A percentile compares a stretch with the other conserved stretches of the same genome.
These are phyloP conservation scores for Saturnispora quitensis DNA, from an alignment of 805 yeast genomes.

Conservation along the genomic window DNA sequence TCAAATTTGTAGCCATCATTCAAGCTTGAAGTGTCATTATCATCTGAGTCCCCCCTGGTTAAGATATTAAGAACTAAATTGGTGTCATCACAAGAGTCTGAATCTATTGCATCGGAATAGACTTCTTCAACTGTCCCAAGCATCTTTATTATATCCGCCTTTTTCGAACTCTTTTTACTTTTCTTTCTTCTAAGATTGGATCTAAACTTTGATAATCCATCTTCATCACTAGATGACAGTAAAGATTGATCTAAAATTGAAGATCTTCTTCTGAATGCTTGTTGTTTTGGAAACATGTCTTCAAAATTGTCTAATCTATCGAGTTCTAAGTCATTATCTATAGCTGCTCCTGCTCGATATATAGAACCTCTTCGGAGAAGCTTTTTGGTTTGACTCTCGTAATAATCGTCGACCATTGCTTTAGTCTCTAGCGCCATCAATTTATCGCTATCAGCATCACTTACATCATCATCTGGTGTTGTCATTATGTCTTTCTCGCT, in stretches of 20 bases:
- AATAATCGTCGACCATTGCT: constrained; percentile 33
- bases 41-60: constrained; percentile 34
- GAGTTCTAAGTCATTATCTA: constrained; percentile 25
- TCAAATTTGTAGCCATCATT: constrained; percentile 61
- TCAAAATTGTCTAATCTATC: constrained; percentile 14
- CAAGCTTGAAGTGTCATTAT: constrained; percentile 33
- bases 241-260: constrained; percentile 37
- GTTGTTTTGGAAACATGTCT: constrained; percentile 15
- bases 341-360: constrained; percentile 28
- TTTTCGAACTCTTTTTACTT: constrained; percentile 1
- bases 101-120: constrained; percentile 4
- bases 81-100: constrained; percentile 12
- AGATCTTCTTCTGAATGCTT: constrained; percentile 26
- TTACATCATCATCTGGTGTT: constrained; percentile 1
- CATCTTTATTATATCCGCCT: constrained; percentile 11
- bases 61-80: constrained; percentile 11
- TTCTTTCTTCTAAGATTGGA: constrained; percentile 1
- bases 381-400: constrained; percentile 13
- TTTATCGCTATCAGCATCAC: constrained; percentile 25
- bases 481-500: constrained; percentile 15
- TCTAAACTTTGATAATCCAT: constrained; percentile 15
- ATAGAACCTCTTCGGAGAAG: constrained; percentile 13
- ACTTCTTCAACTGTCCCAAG: constrained; percentile 9
- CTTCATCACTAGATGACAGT: constrained; percentile 15
- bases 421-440: constrained; percentile 34